Evolutionary conservation across 2,329 filamentous ascomycete genomes (phyloP).

Genomic region (Alternaria triticimaculans): DNA sequence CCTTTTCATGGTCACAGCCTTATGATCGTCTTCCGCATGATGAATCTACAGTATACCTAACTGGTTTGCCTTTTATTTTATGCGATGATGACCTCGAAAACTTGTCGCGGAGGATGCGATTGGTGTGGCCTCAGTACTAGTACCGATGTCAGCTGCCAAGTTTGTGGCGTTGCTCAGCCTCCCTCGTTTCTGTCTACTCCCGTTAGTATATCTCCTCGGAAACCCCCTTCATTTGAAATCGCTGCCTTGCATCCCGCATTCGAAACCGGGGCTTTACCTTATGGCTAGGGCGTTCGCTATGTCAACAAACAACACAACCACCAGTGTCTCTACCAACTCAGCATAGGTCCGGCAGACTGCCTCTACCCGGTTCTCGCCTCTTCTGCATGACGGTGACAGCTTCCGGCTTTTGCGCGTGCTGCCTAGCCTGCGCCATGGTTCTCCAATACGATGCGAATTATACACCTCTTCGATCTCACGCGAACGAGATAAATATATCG

Average conservation of each 20-base stretch:
- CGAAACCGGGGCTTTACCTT: not conserved
- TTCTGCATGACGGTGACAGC: not conserved
- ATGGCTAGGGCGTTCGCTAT: not conserved
- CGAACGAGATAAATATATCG: not conserved
- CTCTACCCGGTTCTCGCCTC: not conserved
- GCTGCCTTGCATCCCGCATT: not conserved
- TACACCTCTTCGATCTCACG: not conserved
- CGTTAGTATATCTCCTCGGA: too few relatives aligned
- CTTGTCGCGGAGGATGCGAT: too few relatives aligned
- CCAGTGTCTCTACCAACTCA: not conserved
- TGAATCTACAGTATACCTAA: too few relatives aligned
- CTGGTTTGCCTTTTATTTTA: too few relatives aligned
- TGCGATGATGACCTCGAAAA: too few relatives aligned
- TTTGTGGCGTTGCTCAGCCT: not conserved
- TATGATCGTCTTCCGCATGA: too few relatives aligned
- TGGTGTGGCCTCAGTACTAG: too few relatives aligned
- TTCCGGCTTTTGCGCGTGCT: not conserved
- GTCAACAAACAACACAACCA: not conserved
- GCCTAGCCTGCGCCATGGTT: not conserved
- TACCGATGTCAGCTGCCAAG: not conserved
- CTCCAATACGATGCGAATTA: not conserved
- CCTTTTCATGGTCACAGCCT: not conserved
- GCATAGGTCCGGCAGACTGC: too few relatives aligned
- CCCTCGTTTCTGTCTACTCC: too few relatives aligned
- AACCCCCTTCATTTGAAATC: too few relatives aligned